phyloP scores from a whole-genome alignment of 2,329 filamentous ascomycete species.

The Immersiporthe knoxdaviesiana region DNA sequence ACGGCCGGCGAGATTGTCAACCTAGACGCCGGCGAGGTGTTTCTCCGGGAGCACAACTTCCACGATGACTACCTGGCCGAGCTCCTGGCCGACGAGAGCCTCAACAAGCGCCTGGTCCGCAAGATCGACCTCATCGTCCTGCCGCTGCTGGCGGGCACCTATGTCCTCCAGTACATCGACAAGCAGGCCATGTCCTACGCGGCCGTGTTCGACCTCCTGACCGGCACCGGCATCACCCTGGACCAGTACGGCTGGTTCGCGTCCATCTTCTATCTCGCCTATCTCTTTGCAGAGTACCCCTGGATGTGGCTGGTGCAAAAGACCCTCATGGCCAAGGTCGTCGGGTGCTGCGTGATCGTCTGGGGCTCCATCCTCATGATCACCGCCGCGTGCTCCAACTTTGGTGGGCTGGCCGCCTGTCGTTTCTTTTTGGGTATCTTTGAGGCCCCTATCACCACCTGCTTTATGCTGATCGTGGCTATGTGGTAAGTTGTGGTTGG shows the following conservation, averaged over 20 bases:
- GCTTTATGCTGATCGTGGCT: conserved; percentile 54
- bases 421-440: conserved; percentile 52
- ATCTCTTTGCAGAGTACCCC: conserved; percentile 47
- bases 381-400: conserved; percentile 46
- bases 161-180: conserved; percentile 58
- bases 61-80: conserved; percentile 33
- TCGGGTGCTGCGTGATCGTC: conserved; percentile 37
- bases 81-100: conserved; percentile 47
- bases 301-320: conserved; percentile 42
- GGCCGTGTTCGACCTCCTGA: conserved; percentile 59
- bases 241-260: conserved; percentile 58
- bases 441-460: conserved; percentile 52
- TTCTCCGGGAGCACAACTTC: conserved; percentile 29
- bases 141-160: conserved; percentile 55
- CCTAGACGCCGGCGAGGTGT: conserved; percentile 29
- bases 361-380: conserved; percentile 47
- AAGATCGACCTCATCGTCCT: conserved; percentile 55
- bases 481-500: conserved; percentile 44
- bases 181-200: conserved; percentile 59
- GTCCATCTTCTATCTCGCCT: conserved; percentile 59
- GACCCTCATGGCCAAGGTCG: conserved; percentile 42
- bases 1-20: conserved; percentile 22
- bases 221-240: conserved; percentile 49
- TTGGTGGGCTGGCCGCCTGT: conserved; percentile 46
- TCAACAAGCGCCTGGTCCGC: conserved; percentile 39